phyloP scores from a whole-genome alignment of 2,329 filamentous ascomycete genomes.

The Aureobasidium uvarum region DNA sequence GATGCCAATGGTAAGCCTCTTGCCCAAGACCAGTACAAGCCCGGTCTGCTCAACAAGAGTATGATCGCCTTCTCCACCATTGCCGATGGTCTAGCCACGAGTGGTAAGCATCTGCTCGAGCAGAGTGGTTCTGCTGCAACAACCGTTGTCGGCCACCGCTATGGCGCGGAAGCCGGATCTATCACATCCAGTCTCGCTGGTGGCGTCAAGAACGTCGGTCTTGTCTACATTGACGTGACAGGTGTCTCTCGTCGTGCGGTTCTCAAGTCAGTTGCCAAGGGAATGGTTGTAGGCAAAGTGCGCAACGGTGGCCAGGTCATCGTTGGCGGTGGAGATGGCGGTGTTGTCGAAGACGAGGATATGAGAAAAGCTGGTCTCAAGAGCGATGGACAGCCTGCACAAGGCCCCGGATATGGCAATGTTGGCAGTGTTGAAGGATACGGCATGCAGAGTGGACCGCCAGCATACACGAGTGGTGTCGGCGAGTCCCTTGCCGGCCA shows the following conservation, averaged over 20 bases:
- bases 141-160: conserved; percentile 84
- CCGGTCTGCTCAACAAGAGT: conserved; percentile 89
- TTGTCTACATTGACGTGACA: conserved; percentile 96
- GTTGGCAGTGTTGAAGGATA: conserved; percentile 14
- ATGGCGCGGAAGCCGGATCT: conserved; percentile 79
- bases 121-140: conserved; percentile 75
- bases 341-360: conserved; percentile 44
- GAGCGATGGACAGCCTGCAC: conserved; percentile 14
- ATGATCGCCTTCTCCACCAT: conserved; percentile 96
- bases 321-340: conserved; percentile 65
- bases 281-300: conserved; percentile 86
- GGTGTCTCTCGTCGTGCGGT: conserved; percentile 87
- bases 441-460: conserved; percentile 19
- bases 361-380: conserved; percentile 32
- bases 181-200: conserved; percentile 73
- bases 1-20: conserved; percentile 67
- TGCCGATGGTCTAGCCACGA: conserved; percentile 88
- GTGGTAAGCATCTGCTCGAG: conserved; percentile 72
- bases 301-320: conserved; percentile 70
- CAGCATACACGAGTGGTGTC: conserved; percentile 14
- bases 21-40: conserved; percentile 64
- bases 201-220: conserved; percentile 90
- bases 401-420: conserved; percentile 5
- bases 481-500: conserved; percentile 22
- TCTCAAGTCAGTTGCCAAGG: conserved; percentile 92